Base-by-base conservation (phyloP, 257 asterid species). In the Jaltomata sinuosa region DNA sequence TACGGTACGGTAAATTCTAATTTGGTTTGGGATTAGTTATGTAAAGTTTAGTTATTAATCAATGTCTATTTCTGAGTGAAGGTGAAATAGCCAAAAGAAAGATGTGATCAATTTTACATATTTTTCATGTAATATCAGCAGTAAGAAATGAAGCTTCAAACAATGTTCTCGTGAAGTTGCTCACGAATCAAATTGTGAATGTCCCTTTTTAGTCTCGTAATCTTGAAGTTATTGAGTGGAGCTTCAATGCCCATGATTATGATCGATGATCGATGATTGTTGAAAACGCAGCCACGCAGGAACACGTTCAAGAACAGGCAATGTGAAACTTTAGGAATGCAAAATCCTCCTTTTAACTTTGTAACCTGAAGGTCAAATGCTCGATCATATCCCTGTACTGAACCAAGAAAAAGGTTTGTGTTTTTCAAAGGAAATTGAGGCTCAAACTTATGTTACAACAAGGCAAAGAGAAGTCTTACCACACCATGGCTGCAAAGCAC, bases 401-500 rank as follows among this genome's bases (percentile, higher is more conserved):
- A 62, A 62, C 38, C 21, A 29, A 62, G 21, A 31, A 62, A 27
- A 62, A 29, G 11, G 71, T 25, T 61, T 11, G 21, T 25, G 5
- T 62, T 15, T 31, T 27, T 18, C 6, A 5, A 18, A 62, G 29
- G 34, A 27, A 61, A 61, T 61, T 27, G 88, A 86, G 92, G 91
- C 90, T 90, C 89, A 87, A 88, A 90, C 87, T 84, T 81, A 86
- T n/a, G 4, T 38, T 31, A 31, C n/a, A 19, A 64, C 9, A 31
- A 57, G 84, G 89, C 83, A 88, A 62, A 62, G 52, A 79, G 82
- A 85, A 65, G 21, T n/a, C 15, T 68, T 14, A 21, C 86, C 16
- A 18, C 88, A 84, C 84, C 90, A 89, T 87, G 90, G 90, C 89
- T 86, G 90, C 89, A 52, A 68, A 57, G 84, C 84, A 67, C 79